Percentiles rank a stretch among this genome's conserved stretches.
Conservation (phyloP, 306 rosid genomes). For the Mucuna pruriens region DNA sequence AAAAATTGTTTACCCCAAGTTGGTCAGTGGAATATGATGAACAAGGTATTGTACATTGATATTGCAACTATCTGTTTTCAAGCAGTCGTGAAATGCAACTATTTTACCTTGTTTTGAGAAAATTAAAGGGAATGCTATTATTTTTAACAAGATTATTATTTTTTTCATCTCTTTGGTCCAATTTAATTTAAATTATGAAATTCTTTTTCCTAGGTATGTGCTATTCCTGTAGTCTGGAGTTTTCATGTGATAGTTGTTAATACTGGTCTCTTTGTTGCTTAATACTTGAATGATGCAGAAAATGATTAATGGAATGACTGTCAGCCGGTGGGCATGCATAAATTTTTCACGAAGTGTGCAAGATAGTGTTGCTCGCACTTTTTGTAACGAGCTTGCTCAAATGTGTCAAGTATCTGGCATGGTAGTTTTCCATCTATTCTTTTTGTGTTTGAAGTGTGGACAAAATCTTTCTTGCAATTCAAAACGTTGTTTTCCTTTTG, state of each 20-base stretch:
- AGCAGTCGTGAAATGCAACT: not conserved
- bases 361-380: slow-evolving; percentile 85
- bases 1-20: slow-evolving; percentile 97
- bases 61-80: not conserved
- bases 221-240: not conserved
- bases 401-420: slow-evolving; percentile 99
- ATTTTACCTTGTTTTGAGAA: not conserved
- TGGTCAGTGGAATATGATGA: slow-evolving; percentile 99
- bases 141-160: not conserved
- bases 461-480: not conserved
- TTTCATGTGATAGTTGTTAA: not conserved
- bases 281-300: slow-evolving; percentile 60
- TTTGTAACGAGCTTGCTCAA: slow-evolving; percentile 85
- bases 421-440: slow-evolving; percentile 55
- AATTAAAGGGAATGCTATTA: not conserved
- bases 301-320: slow-evolving; percentile 98
- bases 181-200: slow-evolving; percentile 2
- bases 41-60: slow-evolving; percentile 67
- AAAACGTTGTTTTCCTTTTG: slow-evolving; percentile 1
- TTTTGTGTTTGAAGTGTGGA: slow-evolving; percentile 11
- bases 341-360: slow-evolving; percentile 93
- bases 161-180: not conserved
- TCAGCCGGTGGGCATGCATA: slow-evolving; percentile 94
- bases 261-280: slow-evolving; percentile 3
- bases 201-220: not conserved